Evolutionary conservation across 768 basidiomycete genomes (phyloP).

Genomic region (Pleurotus tuoliensis): DNA sequence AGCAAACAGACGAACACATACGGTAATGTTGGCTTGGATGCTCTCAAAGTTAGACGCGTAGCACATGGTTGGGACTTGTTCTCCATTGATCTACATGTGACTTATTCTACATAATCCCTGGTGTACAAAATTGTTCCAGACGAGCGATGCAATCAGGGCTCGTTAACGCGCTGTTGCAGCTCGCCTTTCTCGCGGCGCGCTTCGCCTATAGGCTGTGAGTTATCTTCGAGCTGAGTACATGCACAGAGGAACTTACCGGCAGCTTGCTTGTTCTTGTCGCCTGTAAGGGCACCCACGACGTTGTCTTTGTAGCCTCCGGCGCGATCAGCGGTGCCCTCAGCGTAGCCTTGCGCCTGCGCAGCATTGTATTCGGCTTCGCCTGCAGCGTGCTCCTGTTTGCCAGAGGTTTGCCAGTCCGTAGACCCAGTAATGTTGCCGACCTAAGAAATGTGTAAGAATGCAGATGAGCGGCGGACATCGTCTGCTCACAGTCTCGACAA

Average conservation of each 20-base stretch:
- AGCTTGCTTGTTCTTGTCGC: constrained; percentile 45
- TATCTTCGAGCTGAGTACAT: neutral
- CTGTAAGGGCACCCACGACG: constrained; percentile 46
- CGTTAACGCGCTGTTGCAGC: constrained; percentile 10
- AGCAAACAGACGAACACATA: too few relatives aligned
- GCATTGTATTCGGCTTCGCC: constrained; percentile 41
- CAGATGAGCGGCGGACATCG: neutral
- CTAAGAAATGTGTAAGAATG: neutral
- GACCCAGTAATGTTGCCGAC: constrained; percentile 41
- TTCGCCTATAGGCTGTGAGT: constrained; percentile 1
- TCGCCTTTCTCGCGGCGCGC: constrained; percentile 9
- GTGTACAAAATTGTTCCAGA: too few relatives aligned
- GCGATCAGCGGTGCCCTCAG: constrained; percentile 41
- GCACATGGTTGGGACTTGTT: too few relatives aligned
- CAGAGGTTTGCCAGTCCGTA: constrained; percentile 32
- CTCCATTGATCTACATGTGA: too few relatives aligned
- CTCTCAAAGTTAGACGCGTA: too few relatives aligned
- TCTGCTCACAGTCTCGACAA: constrained; percentile 21
- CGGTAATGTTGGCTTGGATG: too few relatives aligned
- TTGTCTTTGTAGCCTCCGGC: constrained; percentile 46
- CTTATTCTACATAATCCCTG: too few relatives aligned
- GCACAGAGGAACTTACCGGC: constrained; percentile 28
- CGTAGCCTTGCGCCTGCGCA: constrained; percentile 44
- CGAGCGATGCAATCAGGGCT: neutral
- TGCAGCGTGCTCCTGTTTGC: constrained; percentile 39